These are phyloP conservation scores for Allium fistulosum DNA, from an alignment of 106 monocot species.

Conservation along the genomic window DNA sequence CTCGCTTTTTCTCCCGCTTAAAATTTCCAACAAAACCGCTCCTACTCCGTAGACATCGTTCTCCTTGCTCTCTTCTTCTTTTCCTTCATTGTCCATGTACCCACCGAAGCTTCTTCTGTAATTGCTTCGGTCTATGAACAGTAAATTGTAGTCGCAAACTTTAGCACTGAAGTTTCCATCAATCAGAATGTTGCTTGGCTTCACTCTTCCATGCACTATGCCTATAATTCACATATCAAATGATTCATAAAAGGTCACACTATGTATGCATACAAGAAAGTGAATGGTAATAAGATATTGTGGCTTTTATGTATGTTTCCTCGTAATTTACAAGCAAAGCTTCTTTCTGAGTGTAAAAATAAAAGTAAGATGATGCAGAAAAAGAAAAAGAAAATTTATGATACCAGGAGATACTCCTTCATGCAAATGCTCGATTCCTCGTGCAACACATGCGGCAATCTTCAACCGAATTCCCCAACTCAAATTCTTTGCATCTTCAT, in stretches of 20 bases:
- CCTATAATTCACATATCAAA: background rate
- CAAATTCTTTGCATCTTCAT: background rate
- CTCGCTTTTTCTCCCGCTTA: constrained; percentile 45
- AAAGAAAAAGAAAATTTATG: background rate
- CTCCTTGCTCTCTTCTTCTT: constrained; percentile 17
- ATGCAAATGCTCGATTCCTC: constrained; percentile 44
- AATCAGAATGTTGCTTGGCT: constrained; percentile 37
- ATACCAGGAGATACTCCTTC: background rate
- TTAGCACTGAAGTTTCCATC: constrained; percentile 13
- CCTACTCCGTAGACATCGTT: constrained; percentile 47
- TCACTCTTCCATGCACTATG: constrained; percentile 30
- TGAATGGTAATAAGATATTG: too few species aligned
- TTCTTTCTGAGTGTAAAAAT: too few species aligned
- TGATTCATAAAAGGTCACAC: too few species aligned
- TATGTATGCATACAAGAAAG: too few species aligned
- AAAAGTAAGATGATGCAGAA: too few species aligned
- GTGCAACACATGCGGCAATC: constrained; percentile 35
- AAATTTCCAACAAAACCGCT: constrained; percentile 34
- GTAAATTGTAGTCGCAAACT: constrained; percentile 35
- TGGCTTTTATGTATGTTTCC: too few species aligned
- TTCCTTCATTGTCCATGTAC: constrained; percentile 21
- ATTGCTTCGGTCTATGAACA: constrained; percentile 9
- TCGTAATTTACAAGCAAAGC: too few species aligned
- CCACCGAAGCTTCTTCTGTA: constrained; percentile 2
- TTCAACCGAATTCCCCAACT: constrained; percentile 21